These are phyloP conservation scores for Venturia pyrina DNA, from an alignment of 2,329 filamentous ascomycete species.

Conservation along the genomic window DNA sequence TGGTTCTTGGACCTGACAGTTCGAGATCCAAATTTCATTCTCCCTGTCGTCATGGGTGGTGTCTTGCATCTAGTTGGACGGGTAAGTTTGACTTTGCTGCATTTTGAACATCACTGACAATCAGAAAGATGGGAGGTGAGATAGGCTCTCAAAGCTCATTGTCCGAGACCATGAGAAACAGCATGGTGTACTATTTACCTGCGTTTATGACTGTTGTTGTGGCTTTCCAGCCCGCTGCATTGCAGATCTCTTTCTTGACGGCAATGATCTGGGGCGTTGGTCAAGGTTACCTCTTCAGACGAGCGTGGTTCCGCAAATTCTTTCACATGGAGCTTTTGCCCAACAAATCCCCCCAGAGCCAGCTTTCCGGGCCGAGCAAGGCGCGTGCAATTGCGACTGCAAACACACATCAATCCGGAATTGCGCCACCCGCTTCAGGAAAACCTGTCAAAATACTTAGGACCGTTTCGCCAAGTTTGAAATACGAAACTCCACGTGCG, in stretches of 20 bases:
- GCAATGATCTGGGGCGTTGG: conserved; percentile 30
- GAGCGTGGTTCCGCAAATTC: conserved; percentile 24
- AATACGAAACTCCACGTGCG: not conserved
- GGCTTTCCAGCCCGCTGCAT: conserved; percentile 41
- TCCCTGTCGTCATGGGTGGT: conserved; percentile 54
- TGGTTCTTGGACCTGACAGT: conserved; percentile 75
- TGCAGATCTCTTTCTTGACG: conserved; percentile 54
- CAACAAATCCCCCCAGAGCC: conserved; percentile 15
- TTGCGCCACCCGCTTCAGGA: not conserved
- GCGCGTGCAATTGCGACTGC: not conserved
- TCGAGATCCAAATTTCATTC: conserved; percentile 65
- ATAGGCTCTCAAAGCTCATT: conserved; percentile 30
- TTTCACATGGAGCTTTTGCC: conserved; percentile 27
- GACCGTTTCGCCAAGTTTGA: not conserved
- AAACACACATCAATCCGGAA: not conserved
- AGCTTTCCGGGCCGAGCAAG: conserved; percentile 3
- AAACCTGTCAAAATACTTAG: not conserved
- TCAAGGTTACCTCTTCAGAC: conserved; percentile 30
- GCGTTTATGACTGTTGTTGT: conserved; percentile 44
- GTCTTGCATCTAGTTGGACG: conserved; percentile 49
- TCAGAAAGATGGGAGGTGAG: conserved; percentile 38
- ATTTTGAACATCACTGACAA: not conserved
- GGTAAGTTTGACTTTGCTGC: conserved; percentile 32
- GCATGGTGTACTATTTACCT: conserved; percentile 41
- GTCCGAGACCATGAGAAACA: conserved; percentile 12